Evolutionary conservation across 2,329 filamentous ascomycete genomes (phyloP), one percentile per base, ranked within the genome.

Genomic region (Aspergillus sp.): DNA sequence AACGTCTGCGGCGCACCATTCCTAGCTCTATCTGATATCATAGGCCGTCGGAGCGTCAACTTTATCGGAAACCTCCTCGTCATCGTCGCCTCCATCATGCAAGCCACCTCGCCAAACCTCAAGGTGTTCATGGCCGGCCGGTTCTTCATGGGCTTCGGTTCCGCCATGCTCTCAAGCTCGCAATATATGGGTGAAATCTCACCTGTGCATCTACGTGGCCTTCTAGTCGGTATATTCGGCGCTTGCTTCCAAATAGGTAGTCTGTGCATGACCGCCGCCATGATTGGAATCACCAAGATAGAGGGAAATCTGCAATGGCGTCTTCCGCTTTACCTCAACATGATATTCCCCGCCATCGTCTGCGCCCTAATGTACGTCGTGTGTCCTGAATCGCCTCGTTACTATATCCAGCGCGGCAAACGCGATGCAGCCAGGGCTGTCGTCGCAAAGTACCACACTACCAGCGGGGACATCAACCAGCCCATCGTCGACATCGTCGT

Each of bases 31-130:
- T 77, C 79, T 60, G 82, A 83, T 66, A 73, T 81, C 7, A 77
- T 83, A 61, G 81, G 82, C 45, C 77, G 81, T 54, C 78, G 81
- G 58, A 79, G 79, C 5, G 73, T 80, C 66, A 80, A 79, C 60
- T 80, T 80, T 49, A 48, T 74, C 9, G 80, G 80, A 3, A 81
- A 80, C 49, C 58, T 67, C 20, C 70, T 81, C 45, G 77, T 80
- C n/a, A 68, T 80, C 30, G 61, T 75, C n/a, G 75, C 77, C 5
- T 75, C 77, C 3, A 65, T 79, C 12, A 62, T 79, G 57, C 77
- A 80, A 58, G 67, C 66, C 13, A 65, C 62, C 37, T 60, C 67
- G 2, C 54, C 42, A 7, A 68, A 65, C 17, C 51, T 75, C 12
- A 48, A 63, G 1, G 70, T 72, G 60, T 75, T 77, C 50, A 74